Conservation (phyloP, 2,329 filamentous ascomycete species). For the Ceratocystis ficicola region DNA sequence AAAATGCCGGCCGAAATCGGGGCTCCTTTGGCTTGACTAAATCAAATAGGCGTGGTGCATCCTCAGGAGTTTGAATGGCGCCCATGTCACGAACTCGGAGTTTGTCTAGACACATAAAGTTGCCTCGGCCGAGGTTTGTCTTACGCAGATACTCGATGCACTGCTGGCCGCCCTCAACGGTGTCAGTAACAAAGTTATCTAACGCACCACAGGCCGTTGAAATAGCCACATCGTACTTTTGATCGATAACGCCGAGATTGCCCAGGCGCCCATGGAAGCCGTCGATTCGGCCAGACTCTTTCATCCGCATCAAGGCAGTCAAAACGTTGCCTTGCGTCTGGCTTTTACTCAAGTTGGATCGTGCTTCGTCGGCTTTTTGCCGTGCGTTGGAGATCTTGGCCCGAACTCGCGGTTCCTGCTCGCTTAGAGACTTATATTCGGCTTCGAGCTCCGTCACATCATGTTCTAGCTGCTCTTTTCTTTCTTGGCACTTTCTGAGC, state of each 20-base stretch:
- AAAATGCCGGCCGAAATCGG: slow-evolving; percentile 81
- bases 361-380: slow-evolving; percentile 92
- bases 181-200: slow-evolving; percentile 94
- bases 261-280: slow-evolving; percentile 93
- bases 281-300: slow-evolving; percentile 90
- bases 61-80: slow-evolving; percentile 75
- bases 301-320: slow-evolving; percentile 82
- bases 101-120: slow-evolving; percentile 92
- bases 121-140: slow-evolving; percentile 90
- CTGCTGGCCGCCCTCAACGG: slow-evolving; percentile 89
- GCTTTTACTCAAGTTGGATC: slow-evolving; percentile 75
- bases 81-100: slow-evolving; percentile 66
- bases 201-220: slow-evolving; percentile 86
- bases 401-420: slow-evolving; percentile 71
- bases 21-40: slow-evolving; percentile 81
- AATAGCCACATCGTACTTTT: slow-evolving; percentile 93
- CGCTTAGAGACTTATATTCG: slow-evolving; percentile 58
- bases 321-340: slow-evolving; percentile 91
- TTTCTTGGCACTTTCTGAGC: slow-evolving; percentile 60
- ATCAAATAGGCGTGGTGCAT: slow-evolving; percentile 85
- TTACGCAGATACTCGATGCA: slow-evolving; percentile 97
- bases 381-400: slow-evolving; percentile 77
- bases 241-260: slow-evolving; percentile 85
- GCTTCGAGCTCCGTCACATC: slow-evolving; percentile 60
- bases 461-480: slow-evolving; percentile 60